Percentiles rank a stretch among this genome's conserved stretches.
These are phyloP conservation scores for Serendipita sp. DNA, from an alignment of 768 basidiomycete species.

Conservation along the genomic window DNA sequence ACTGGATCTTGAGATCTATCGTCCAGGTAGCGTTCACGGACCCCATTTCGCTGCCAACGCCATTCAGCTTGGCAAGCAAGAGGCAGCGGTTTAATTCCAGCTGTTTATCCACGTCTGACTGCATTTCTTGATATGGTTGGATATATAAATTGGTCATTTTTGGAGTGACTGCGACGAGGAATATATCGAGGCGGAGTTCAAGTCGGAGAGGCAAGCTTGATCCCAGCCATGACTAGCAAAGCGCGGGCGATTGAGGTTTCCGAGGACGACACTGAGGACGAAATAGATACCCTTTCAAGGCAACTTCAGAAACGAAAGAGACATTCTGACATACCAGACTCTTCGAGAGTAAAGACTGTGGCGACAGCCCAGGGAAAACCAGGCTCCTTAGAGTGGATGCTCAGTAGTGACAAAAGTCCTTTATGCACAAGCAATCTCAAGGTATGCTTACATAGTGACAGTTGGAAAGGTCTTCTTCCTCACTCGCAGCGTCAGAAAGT, in stretches of 20 bases:
- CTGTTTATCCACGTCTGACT: too few species aligned
- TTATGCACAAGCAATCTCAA: background rate
- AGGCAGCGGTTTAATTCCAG: too few species aligned
- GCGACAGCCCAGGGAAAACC: background rate
- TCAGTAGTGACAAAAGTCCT: slow-evolving; percentile 1
- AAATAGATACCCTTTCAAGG: background rate
- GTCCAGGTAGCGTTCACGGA: too few species aligned
- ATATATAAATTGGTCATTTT: too few species aligned
- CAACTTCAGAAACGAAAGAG: background rate
- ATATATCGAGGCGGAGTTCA: too few species aligned
- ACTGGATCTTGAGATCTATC: too few species aligned
- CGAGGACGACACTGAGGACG: background rate
- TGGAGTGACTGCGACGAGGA: too few species aligned
- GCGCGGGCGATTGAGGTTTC: background rate
- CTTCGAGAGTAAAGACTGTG: background rate
- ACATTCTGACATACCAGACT: background rate
- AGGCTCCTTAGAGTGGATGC: background rate
- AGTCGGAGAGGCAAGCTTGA: too few species aligned
- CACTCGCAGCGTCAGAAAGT: slow-evolving; percentile 26
- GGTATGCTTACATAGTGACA: background rate
- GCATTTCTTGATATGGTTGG: too few species aligned
- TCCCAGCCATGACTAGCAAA: background rate
- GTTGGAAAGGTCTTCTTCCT: background rate
- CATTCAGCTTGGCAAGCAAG: too few species aligned
- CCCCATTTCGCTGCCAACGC: too few species aligned